phyloP scores from a whole-genome alignment of 495 filamentous ascomycete genomes.

The Talaromyces nanjingensis region DNA sequence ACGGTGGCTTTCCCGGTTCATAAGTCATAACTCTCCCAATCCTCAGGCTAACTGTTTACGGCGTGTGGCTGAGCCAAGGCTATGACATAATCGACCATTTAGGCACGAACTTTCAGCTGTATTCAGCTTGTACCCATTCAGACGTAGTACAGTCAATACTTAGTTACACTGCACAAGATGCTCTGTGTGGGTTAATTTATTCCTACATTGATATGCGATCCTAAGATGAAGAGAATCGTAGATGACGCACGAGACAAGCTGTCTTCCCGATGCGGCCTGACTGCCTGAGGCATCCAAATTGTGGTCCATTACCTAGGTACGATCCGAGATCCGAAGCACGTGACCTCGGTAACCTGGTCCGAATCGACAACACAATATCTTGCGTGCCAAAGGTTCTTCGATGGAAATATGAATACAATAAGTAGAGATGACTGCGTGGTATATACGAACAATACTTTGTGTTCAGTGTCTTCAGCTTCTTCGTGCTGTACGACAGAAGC shows the following conservation, averaged over 20 bases:
- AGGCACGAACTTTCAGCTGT: neutral
- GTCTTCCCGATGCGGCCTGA: neutral
- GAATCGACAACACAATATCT: neutral
- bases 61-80: conserved; percentile 1
- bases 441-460: too few species aligned
- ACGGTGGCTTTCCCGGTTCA: conserved; percentile 1
- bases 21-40: neutral
- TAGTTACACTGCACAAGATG: too few species aligned
- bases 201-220: too few species aligned
- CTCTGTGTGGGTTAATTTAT: too few species aligned
- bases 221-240: neutral
- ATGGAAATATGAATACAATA: too few species aligned
- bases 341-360: neutral
- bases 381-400: too few species aligned
- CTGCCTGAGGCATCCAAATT: neutral
- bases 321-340: neutral
- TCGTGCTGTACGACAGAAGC: neutral
- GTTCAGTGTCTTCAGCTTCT: too few species aligned
- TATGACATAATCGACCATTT: conserved; percentile 3
- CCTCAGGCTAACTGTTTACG: neutral
- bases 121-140: neutral
- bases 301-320: neutral
- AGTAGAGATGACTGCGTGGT: too few species aligned
- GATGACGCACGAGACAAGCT: neutral
- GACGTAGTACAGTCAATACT: too few species aligned